phyloP scores from a whole-genome alignment of 106 monocot species.

The Allium cepa region DNA sequence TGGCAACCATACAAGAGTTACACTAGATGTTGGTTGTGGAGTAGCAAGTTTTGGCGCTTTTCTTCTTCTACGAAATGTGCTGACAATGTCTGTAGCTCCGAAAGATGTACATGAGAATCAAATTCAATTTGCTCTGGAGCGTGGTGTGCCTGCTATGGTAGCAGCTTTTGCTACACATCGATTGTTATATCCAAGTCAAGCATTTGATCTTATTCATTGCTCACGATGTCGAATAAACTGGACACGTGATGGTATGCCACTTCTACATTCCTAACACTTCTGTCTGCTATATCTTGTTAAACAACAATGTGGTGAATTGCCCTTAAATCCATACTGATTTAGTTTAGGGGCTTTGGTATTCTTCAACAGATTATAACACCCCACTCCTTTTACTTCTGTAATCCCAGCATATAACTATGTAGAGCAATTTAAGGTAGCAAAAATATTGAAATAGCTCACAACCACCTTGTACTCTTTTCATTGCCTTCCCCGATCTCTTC shows the following conservation, averaged over 20 bases:
- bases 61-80: constrained; percentile 62
- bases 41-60: constrained; percentile 99
- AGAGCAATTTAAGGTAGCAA: too few species aligned
- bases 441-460: too few species aligned
- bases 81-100: constrained; percentile 92
- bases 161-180: constrained; percentile 92
- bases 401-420: too few species aligned
- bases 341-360: too few species aligned
- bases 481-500: too few species aligned
- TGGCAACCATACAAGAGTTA: constrained; percentile 78
- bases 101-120: constrained; percentile 99
- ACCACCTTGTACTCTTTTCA: too few species aligned
- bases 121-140: constrained; percentile 98
- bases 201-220: constrained; percentile 97
- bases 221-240: constrained; percentile 95
- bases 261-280: background rate
- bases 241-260: constrained; percentile 73
- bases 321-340: too few species aligned
- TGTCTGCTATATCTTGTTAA: too few species aligned
- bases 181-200: constrained; percentile 82
- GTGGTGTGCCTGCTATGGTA: constrained; percentile 93
- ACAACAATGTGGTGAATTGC: too few species aligned
- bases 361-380: too few species aligned
- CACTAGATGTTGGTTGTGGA: constrained; percentile 88
- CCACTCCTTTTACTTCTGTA: too few species aligned